A percentile compares a stretch with the other conserved stretches of the same genome.
phyloP scores from a whole-genome alignment of 164 flowering plant species.

The Vitis riparia region DNA sequence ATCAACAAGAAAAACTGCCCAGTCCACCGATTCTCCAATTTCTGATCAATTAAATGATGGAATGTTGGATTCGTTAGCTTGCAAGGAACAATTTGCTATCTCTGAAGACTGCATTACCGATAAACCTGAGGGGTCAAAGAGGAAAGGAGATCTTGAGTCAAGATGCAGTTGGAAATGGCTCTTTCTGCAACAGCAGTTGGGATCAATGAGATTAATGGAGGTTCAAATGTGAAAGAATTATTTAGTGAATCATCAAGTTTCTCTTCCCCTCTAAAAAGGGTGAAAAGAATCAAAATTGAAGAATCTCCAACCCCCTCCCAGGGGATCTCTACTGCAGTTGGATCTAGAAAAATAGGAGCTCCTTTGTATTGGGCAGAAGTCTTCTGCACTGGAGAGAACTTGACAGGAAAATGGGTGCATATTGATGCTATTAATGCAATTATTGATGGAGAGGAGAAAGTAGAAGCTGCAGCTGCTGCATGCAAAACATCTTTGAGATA shows the following conservation, averaged over 20 bases:
- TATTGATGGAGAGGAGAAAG: constrained; percentile 78
- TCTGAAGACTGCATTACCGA: constrained; percentile 24
- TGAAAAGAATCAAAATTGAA: constrained; percentile 44
- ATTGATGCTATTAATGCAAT: constrained; percentile 82
- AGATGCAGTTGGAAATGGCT: constrained; percentile 91
- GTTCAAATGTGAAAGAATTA: constrained; percentile 17
- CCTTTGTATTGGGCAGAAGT: constrained; percentile 96
- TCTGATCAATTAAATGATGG: constrained; percentile 21
- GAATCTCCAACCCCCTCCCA: constrained; percentile 37
- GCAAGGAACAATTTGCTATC: constrained; percentile 13
- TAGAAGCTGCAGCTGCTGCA: constrained; percentile 83
- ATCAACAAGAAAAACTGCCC: constrained; percentile 9
- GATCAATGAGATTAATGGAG: constrained; percentile 12
- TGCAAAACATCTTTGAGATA: constrained; percentile 87
- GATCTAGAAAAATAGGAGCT: constrained; percentile 78
- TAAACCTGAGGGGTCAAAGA: constrained; percentile 40
- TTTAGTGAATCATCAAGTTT: constrained; percentile 23
- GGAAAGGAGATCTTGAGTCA: constrained; percentile 92
- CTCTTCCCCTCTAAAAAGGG: constrained; percentile 31
- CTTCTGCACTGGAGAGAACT: constrained; percentile 76
- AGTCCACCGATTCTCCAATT: constrained; percentile 12
- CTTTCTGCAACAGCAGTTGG: constrained; percentile 70
- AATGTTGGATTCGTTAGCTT: constrained; percentile 16
- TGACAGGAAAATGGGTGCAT: constrained; percentile 96
- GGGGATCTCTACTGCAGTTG: constrained; percentile 74